phyloP scores from a whole-genome alignment of 2,329 filamentous ascomycete genomes.

The Talaromyces sp. region DNA sequence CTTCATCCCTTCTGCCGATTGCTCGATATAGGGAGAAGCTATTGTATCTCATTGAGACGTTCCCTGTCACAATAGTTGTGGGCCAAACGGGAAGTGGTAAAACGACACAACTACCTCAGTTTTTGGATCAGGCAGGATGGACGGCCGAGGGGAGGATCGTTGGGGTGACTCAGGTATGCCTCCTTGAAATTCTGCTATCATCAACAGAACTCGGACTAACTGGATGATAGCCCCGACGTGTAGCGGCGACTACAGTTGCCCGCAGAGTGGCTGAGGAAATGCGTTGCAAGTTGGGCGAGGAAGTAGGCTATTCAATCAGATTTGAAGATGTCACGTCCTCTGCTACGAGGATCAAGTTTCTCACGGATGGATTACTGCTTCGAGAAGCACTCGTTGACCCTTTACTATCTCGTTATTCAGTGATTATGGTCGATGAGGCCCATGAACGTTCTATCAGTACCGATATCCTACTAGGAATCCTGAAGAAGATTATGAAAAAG shows the following conservation, averaged over 20 bases:
- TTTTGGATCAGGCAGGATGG: constrained; percentile 84
- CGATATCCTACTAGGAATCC: constrained; percentile 79
- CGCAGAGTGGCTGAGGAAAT: constrained; percentile 85
- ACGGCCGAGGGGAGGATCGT: constrained; percentile 77
- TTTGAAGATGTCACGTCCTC: constrained; percentile 89
- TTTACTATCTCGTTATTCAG: constrained; percentile 81
- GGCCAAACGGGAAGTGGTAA: constrained; percentile 95
- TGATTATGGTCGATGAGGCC: constrained; percentile 97
- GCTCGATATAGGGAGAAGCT: constrained; percentile 74
- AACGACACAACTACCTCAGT: constrained; percentile 93
- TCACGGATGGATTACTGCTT: constrained; percentile 89
- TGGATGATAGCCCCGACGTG: constrained; percentile 69
- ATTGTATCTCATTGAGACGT: constrained; percentile 81
- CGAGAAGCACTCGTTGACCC: constrained; percentile 92
- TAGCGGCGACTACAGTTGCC: constrained; percentile 88
- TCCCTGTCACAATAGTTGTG: constrained; percentile 80
- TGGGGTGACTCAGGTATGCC: constrained; percentile 78
- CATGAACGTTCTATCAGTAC: constrained; percentile 92
- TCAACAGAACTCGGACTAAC: neutral
- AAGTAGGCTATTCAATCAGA: constrained; percentile 87
- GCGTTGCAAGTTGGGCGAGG: constrained; percentile 79
- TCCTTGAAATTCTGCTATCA: neutral
- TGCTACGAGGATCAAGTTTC: constrained; percentile 84
- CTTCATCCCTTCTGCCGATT: constrained; percentile 78
- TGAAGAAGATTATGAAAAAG: constrained; percentile 84